Conservation (phyloP, 768 basidiomycete species). For the Tulasnella sp. region DNA sequence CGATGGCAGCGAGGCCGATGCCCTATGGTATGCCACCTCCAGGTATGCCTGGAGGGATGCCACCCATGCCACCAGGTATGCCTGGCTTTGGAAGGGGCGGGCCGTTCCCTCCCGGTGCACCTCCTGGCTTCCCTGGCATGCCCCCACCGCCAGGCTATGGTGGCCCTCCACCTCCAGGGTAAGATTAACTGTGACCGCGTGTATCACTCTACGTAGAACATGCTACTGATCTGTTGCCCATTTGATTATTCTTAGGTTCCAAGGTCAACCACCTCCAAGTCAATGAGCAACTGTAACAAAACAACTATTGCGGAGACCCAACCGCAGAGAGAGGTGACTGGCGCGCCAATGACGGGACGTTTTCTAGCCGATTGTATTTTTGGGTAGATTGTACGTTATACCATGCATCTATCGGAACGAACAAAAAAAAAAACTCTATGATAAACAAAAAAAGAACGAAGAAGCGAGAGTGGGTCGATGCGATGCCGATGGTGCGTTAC, state of each 20-base stretch:
- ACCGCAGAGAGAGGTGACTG: no score
- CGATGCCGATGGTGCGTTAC: no score
- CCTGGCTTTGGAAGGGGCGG: slow-evolving; percentile 4
- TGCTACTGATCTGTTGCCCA: no score
- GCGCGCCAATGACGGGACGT: no score
- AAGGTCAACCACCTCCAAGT: slow-evolving; percentile 29
- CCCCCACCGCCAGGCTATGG: slow-evolving; percentile 66
- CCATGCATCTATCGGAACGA: no score
- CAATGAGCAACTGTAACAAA: no score
- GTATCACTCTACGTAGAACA: no score
- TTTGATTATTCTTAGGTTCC: no score
- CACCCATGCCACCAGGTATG: slow-evolving; percentile 18
- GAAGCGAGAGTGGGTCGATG: background rate
- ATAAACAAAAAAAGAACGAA: slow-evolving; percentile 3
- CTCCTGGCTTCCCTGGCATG: slow-evolving; percentile 38
- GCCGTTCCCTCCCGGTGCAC: slow-evolving; percentile 28
- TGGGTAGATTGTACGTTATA: no score
- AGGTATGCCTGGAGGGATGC: slow-evolving; percentile 15
- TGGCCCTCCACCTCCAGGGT: slow-evolving; percentile 57
- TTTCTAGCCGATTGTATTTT: no score
- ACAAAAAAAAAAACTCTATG: slow-evolving; percentile 7
- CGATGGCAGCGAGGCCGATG: slow-evolving; percentile 27
- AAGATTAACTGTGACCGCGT: slow-evolving; percentile 26
- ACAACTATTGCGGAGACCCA: no score
- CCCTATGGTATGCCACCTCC: slow-evolving; percentile 29